Conservation (phyloP, 306 rosid species). For the Vicia sativa region DNA sequence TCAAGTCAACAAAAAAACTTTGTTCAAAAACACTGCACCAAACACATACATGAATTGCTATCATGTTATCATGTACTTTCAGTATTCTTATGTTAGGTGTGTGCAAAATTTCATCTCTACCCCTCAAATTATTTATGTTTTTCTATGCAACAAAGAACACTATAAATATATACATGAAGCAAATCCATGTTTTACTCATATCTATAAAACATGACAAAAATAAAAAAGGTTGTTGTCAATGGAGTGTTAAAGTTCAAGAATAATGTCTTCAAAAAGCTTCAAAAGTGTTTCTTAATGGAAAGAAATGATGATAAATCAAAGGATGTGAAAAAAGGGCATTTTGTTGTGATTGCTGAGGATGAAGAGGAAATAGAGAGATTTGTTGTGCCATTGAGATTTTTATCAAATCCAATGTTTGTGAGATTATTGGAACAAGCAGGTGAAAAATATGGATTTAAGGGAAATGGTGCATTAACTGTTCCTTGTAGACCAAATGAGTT, state of each 20-base stretch:
- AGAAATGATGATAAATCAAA: conserved; percentile 30
- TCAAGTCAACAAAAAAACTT: not conserved
- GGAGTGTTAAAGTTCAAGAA: conserved; percentile 52
- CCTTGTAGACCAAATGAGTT: conserved; percentile 71
- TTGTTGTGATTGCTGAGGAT: conserved; percentile 67
- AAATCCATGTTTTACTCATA: not conserved
- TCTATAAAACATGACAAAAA: not conserved
- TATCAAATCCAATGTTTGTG: conserved; percentile 57
- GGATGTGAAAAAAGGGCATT: conserved; percentile 76
- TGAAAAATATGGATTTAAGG: conserved; percentile 75
- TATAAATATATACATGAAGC: conserved; percentile 24
- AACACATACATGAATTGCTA: conserved; percentile 56
- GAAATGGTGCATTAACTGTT: conserved; percentile 62
- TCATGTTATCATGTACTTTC: conserved; percentile 29
- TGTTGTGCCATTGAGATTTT: conserved; percentile 64
- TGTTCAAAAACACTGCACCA: conserved; percentile 27
- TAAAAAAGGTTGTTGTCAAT: conserved; percentile 43
- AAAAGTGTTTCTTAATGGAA: conserved; percentile 41
- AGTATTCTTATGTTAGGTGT: conserved; percentile 27
- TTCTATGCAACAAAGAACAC: not conserved
- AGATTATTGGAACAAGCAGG: conserved; percentile 65
- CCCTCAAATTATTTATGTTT: not conserved
- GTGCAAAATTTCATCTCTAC: conserved; percentile 7
- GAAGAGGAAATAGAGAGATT: conserved; percentile 58
- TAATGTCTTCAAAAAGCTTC: conserved; percentile 54